Percentiles rank a stretch among this genome's conserved stretches.
Evolutionary conservation across 768 basidiomycete genomes (phyloP).

Genomic region (Mycena chlorophos): DNA sequence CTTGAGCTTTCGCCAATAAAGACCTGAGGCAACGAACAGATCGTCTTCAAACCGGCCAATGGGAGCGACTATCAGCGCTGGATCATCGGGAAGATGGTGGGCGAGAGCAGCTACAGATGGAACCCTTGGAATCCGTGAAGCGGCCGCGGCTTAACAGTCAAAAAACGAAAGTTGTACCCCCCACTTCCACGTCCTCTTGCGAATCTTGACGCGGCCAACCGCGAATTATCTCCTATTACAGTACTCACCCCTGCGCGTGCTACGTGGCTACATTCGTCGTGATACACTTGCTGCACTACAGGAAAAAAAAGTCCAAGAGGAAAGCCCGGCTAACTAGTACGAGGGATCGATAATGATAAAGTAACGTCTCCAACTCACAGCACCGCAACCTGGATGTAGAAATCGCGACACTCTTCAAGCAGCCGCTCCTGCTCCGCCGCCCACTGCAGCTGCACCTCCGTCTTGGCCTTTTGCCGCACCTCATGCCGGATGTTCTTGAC

Average conservation of each 20-base stretch:
- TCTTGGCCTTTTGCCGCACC: constrained; percentile 55
- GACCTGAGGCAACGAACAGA: not conserved
- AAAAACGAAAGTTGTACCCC: not conserved
- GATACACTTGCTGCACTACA: not conserved
- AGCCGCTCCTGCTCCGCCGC: constrained; percentile 42
- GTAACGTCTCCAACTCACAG: constrained; percentile 12
- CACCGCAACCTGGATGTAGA: constrained; percentile 40
- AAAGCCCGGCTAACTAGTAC: not conserved
- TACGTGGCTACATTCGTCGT: not conserved
- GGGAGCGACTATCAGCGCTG: not conserved
- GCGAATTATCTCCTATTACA: not conserved
- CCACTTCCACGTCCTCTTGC: not conserved
- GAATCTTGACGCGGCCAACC: not conserved
- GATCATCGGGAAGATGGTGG: not conserved
- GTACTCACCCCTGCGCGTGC: no score
- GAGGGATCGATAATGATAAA: not conserved
- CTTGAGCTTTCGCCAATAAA: not conserved
- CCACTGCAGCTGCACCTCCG: constrained; percentile 60
- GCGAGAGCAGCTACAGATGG: not conserved
- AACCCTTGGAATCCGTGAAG: not conserved
- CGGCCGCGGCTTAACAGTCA: not conserved
- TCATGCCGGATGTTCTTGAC: constrained; percentile 71
- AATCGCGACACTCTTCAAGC: constrained; percentile 39
- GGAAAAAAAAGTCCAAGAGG: not conserved
- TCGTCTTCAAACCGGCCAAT: not conserved